Evolutionary conservation across 2,329 filamentous ascomycete species (phyloP).

Genomic region (Venturia carpophila): DNA sequence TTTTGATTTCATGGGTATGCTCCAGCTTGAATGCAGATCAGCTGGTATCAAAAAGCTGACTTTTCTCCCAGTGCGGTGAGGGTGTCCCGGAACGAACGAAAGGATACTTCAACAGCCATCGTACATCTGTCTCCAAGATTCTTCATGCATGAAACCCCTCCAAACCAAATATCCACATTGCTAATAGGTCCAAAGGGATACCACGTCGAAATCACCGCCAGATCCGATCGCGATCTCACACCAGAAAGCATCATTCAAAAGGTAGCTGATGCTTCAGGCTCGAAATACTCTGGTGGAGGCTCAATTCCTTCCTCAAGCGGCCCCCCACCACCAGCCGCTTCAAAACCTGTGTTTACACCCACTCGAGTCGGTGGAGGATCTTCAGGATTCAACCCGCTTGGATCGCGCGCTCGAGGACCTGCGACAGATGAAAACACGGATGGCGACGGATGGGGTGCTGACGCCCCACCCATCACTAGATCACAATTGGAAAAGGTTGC

Average conservation of each 20-base stretch:
- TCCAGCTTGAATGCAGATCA: not conserved
- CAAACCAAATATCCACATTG: not conserved
- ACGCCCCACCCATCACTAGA: constrained; percentile 85
- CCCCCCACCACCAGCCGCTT: constrained; percentile 63
- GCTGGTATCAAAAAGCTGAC: not conserved
- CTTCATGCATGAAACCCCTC: constrained; percentile 55
- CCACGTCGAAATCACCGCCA: constrained; percentile 93
- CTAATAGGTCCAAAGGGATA: constrained; percentile 54
- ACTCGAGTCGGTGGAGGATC: constrained; percentile 50
- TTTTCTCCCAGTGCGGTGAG: constrained; percentile 63
- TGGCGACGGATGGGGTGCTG: constrained; percentile 86
- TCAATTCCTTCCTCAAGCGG: constrained; percentile 49
- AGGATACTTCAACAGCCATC: constrained; percentile 95
- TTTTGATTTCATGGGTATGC: constrained; percentile 77
- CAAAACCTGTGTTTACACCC: constrained; percentile 88
- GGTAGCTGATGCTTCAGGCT: constrained; percentile 85
- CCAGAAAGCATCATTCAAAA: constrained; percentile 86
- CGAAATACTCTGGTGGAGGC: constrained; percentile 76
- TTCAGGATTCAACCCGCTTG: constrained; percentile 59
- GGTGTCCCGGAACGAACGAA: constrained; percentile 98
- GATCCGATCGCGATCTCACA: constrained; percentile 80
- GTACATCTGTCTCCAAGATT: constrained; percentile 80
- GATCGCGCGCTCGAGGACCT: constrained; percentile 52
- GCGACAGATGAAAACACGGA: constrained; percentile 54
- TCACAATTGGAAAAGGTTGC: constrained; percentile 86